Percentiles rank a stretch among this genome's conserved stretches.
phyloP scores from a whole-genome alignment of 768 basidiomycete species.

The Pleurotus djamor region DNA sequence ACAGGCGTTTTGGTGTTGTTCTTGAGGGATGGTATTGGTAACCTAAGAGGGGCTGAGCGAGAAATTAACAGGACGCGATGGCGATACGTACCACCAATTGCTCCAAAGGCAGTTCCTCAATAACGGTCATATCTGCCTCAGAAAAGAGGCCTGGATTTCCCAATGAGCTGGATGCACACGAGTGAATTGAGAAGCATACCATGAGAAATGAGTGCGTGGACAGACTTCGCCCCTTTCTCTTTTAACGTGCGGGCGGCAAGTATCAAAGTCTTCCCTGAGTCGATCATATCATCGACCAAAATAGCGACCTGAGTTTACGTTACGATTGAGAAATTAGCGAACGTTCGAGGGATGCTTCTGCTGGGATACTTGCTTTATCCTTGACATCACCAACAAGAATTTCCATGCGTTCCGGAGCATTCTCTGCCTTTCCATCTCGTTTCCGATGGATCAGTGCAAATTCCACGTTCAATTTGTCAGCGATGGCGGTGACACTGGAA shows the following conservation, averaged over 20 bases:
- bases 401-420: conserved; percentile 83
- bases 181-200: conserved; percentile 43
- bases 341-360: background rate
- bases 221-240: conserved; percentile 85
- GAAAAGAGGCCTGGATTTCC: conserved; percentile 66
- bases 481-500: conserved; percentile 85
- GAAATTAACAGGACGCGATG: background rate
- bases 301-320: conserved; percentile 68
- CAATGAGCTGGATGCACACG: conserved; percentile 1
- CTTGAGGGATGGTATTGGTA: conserved; percentile 94
- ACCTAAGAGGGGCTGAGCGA: conserved; percentile 44
- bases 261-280: conserved; percentile 87
- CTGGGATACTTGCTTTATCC: conserved; percentile 60
- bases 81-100: conserved; percentile 72
- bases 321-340: background rate
- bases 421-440: conserved; percentile 63
- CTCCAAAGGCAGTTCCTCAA: conserved; percentile 75
- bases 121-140: conserved; percentile 64
- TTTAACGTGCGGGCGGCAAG: conserved; percentile 83
- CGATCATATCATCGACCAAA: conserved; percentile 98
- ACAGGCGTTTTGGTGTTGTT: conserved; percentile 55
- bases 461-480: conserved; percentile 92
- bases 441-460: conserved; percentile 96
- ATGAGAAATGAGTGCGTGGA: conserved; percentile 91
- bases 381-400: conserved; percentile 92